phyloP scores from a whole-genome alignment of 805 yeast species.

The Candida ulmi region DNA sequence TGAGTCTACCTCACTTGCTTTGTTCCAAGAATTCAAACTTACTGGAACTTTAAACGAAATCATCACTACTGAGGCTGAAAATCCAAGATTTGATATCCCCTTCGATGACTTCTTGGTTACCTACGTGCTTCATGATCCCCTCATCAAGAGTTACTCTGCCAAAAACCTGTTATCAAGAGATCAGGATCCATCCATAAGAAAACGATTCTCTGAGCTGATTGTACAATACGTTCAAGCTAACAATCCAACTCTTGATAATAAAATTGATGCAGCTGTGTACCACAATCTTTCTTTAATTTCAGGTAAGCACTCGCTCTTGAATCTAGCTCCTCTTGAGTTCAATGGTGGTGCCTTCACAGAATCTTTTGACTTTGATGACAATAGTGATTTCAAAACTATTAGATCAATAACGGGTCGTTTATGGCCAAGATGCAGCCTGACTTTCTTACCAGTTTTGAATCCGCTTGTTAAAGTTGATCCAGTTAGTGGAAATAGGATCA shows the following conservation, averaged over 20 bases:
- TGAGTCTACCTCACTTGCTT: constrained; percentile 15
- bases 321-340: constrained; percentile 3
- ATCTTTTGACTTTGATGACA: constrained; percentile 11
- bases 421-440: constrained; percentile 23
- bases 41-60: constrained; percentile 3
- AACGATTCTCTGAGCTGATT: constrained; percentile 10
- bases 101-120: constrained; percentile 10
- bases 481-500: constrained; percentile 15
- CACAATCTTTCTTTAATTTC: constrained; percentile 5
- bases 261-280: constrained; percentile 12
- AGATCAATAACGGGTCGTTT: constrained; percentile 10
- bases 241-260: constrained; percentile 4
- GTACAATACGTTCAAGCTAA: constrained; percentile 9
- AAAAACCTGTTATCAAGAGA: constrained; percentile 15
- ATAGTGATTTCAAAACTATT: constrained; percentile 6
- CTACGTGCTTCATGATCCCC: constrained; percentile 2
- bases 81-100: constrained; percentile 2
- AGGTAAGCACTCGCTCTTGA: background rate
- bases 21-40: constrained; percentile 17
- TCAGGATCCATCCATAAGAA: constrained; percentile 12
- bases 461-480: constrained; percentile 13
- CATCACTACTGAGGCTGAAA: background rate
- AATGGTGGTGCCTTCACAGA: constrained; percentile 13
- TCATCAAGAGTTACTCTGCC: constrained; percentile 4
- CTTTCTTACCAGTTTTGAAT: constrained; percentile 12